Base-by-base conservation (phyloP, 1,139 yeast genomes). In the Blastobotrys persicus region DNA sequence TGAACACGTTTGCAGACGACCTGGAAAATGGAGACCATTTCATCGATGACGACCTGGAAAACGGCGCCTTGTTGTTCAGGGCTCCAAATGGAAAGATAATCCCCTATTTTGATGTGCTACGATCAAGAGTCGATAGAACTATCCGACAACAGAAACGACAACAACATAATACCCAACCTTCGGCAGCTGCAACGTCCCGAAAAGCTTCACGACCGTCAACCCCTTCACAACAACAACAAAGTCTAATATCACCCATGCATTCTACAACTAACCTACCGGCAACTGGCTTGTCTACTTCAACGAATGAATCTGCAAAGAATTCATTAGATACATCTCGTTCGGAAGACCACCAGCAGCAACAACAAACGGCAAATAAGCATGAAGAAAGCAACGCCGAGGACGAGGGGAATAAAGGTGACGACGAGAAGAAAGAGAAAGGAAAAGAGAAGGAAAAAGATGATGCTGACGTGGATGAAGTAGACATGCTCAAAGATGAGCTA, bases 1-100 rank as follows among this genome's bases (percentile, higher is more conserved):
- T 88, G 47, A 72, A 88, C 49, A 75, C 78, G 31, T 86, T 87
- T 68, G 96, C 94, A 23, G 87, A 87, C 59, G 96, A 89, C 64
- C 74, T 88, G 52, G 95, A 88, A 64, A 73, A 70, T 47, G 94
- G 94, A 11, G 82, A 84, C 62, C 86, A 87, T 81, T 78, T 75
- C 41, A 71, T 88, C 34, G 80, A 77, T 54, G 79, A 74, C 45
- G 81, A 78, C 50, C 88, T 86, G 53, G 95, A 92, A 53, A 59
- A 64, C 31, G 70, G 70, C 37, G 89, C 85, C 49, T 73, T 89
- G 55, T 79, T 80, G 13, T 88, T 74, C 63, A 71, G 77, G 53
- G 87, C 85, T 54, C 74, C 75, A 51, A 73, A 73, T 14, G 74
- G 80, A 35, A 60, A 65, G 23, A 59, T 67, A 18, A 61, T 67